Base-by-base conservation (phyloP, 2,329 filamentous ascomycete genomes). In the Aspergillus clavatus region DNA sequence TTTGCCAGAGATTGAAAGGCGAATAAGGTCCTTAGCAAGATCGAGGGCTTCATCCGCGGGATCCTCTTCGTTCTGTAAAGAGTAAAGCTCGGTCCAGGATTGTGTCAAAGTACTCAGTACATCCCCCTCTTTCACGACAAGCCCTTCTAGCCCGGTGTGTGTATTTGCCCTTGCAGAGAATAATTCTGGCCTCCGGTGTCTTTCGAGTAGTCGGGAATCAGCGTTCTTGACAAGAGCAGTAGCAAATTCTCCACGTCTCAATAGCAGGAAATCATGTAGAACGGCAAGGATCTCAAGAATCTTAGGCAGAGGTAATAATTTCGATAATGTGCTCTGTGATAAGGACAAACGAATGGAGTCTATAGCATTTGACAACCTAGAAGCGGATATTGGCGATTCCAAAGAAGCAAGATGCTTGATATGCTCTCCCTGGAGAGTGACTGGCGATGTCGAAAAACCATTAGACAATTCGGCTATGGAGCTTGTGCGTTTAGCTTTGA, bases 191-290 rank as follows among this genome's bases (percentile, higher is more conserved):
- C 82, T 73, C 55, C 77, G 81, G 76, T 87, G 87, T 40, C 88
- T 82, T 52, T 80, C 83, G n/a, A 81, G 78, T 19, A 93, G 78
- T 55, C 83, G 85, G 43, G 85, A 81, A 55, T 96, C 89, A 1
- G 91, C 89, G 69, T 96, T 87, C 27, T 84, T 80, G 1, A 94
- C 88, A 21, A 98, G 70, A 0, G 86, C 84, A 68, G 93, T 83
- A 16, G 90, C 89, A 64, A 98, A 98, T 64, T 97, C 93, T 42
- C 91, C 91, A 26, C 88, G 80, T 1, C 86, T 85, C 0, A 98
- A 76, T 2, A 98, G 77, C 55, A 96, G 88, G 68, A 95, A 96
- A 45, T 93, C 84, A 38, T 90, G 80, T 1, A 96, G 75, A 7
- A 96, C 74, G 22, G 82, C 80, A 11, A 97, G 72, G 40, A 87